Conservation (phyloP, 2,329 filamentous ascomycete species). For the Fusarium stilboides region DNA sequence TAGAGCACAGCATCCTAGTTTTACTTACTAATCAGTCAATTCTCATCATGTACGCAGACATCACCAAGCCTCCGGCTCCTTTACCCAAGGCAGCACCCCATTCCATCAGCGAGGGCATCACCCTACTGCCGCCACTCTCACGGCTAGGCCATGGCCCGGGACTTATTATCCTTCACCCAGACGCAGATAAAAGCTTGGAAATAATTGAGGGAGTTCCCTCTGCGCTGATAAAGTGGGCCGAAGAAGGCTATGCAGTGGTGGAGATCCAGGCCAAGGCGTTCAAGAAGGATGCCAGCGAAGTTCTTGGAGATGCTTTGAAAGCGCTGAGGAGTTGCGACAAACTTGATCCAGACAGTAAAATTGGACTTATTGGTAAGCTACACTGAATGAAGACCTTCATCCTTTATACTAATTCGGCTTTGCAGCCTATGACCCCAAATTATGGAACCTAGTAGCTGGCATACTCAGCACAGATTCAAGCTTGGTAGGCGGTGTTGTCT, state of each 20-base stretch:
- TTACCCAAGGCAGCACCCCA: slow-evolving; percentile 45
- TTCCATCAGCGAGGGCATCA: slow-evolving; percentile 38
- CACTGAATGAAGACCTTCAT: rapidly evolving
- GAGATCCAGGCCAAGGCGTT: slow-evolving; percentile 59
- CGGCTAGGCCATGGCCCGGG: slow-evolving; percentile 57
- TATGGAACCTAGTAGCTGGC: slow-evolving; percentile 42
- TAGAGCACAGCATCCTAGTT: not conserved
- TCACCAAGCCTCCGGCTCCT: slow-evolving; percentile 47
- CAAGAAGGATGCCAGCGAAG: slow-evolving; percentile 18
- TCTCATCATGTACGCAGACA: slow-evolving; percentile 46
- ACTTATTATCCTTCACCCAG: slow-evolving; percentile 51
- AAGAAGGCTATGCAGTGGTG: slow-evolving; percentile 76
- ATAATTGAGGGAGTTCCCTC: slow-evolving; percentile 61
- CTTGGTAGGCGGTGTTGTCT: slow-evolving; percentile 35
- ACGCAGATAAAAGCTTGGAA: slow-evolving; percentile 12
- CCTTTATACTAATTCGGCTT: rapidly evolving
- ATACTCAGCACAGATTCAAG: not conserved
- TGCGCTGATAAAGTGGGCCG: slow-evolving; percentile 77
- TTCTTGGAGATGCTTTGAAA: slow-evolving; percentile 40
- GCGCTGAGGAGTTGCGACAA: slow-evolving; percentile 42
- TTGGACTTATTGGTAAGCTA: slow-evolving; percentile 57
- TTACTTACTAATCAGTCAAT: slow-evolving; percentile 1
- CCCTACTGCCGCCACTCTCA: slow-evolving; percentile 54
- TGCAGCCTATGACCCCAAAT: slow-evolving; percentile 30
- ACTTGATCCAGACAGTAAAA: slow-evolving; percentile 56